These are phyloP conservation scores for Colletotrichum tabaci DNA, from an alignment of 2,329 filamentous ascomycete species.

Conservation along the genomic window DNA sequence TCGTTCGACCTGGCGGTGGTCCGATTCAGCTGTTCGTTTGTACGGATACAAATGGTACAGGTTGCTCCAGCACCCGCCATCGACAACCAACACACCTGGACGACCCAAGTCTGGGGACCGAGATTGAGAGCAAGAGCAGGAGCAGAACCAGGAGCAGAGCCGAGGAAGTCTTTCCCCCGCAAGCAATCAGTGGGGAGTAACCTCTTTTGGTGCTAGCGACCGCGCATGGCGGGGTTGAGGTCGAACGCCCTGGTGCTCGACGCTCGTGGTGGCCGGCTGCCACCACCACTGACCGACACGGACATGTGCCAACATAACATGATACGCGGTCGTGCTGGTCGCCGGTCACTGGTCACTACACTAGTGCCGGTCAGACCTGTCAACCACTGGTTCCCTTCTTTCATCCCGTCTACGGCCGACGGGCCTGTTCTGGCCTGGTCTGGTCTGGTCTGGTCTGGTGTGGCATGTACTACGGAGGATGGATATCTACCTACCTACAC, in stretches of 20 bases:
- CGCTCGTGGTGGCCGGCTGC: neutral
- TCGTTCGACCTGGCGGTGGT: too few relatives aligned
- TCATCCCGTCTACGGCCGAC: conserved; percentile 27
- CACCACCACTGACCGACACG: conserved; percentile 2
- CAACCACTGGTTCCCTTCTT: conserved; percentile 17
- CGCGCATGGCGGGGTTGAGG: conserved; percentile 25
- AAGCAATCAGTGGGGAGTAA: conserved; percentile 30
- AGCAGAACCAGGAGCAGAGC: neutral
- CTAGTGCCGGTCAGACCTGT: conserved; percentile 17
- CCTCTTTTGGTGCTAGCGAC: conserved; percentile 24
- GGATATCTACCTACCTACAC: too few relatives aligned
- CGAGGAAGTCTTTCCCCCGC: conserved; percentile 24
- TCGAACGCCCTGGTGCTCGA: conserved; percentile 1
- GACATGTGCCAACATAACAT: conserved; percentile 12
- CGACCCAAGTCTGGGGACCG: too few relatives aligned
- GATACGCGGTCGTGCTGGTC: too few relatives aligned
- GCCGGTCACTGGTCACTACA: neutral
- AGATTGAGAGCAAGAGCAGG: neutral
- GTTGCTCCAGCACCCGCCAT: neutral
- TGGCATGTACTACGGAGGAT: too few relatives aligned
- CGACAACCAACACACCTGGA: neutral
- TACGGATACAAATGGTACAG: too few relatives aligned
- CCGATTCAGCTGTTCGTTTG: too few relatives aligned
- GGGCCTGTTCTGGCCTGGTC: neutral
- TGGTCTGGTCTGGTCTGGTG: too few relatives aligned